Evolutionary conservation across 108 stramenopile species (phyloP), one percentile per base, ranked within the genome.

Genomic region (Poteriospumella lacustris): DNA sequence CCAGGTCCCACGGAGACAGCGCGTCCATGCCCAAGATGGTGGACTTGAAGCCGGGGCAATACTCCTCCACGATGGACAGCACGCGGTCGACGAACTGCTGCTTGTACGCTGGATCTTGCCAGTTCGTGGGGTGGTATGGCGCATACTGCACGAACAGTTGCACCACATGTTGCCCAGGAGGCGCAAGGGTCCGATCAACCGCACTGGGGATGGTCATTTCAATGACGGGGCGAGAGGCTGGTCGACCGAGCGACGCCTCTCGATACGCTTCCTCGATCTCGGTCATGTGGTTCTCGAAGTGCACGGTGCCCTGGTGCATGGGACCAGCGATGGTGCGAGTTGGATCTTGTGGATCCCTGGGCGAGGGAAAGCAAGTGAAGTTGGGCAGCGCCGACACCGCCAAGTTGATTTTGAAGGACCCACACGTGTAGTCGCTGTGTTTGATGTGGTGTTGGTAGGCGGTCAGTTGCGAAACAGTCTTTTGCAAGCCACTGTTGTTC

Each of bases 71-170:
- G 28, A 75, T 31, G 41, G 31, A 33, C 9, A 79, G 34, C 1
- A 73, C 58, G 1, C 78, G 36, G 42, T 79, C 72, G 33, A 56
- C 60, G 43, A 81, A 81, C 5, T 1, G 31, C 1, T 64, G 19
- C 34, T 81, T 81, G 78, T 77, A 73, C 0, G 12, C 43, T 3
- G 64, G 56, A 56, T 75, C 81, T 43, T 31, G 29, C 82, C 82
- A 82, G 19, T 33, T 69, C 5, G 56, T 29, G 24, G 62, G 58
- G 2, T 81, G 59, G 38, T 79, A 85, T 0, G 84, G 84, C 26
- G 84, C 80, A 68, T 78, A 85, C 60, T 85, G 84, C 1, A 79
- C 78, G 43, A 85, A 85, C 33, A 85, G 76, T 0, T 78, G 68
- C 33, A 44, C 80, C 24, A 85, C 84, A 43, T 85, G 84, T 38